A percentile compares a stretch with the other conserved stretches of the same genome.
Evolutionary conservation across 345 rosid species (phyloP).

Genomic region (Gossypium raimondii): DNA sequence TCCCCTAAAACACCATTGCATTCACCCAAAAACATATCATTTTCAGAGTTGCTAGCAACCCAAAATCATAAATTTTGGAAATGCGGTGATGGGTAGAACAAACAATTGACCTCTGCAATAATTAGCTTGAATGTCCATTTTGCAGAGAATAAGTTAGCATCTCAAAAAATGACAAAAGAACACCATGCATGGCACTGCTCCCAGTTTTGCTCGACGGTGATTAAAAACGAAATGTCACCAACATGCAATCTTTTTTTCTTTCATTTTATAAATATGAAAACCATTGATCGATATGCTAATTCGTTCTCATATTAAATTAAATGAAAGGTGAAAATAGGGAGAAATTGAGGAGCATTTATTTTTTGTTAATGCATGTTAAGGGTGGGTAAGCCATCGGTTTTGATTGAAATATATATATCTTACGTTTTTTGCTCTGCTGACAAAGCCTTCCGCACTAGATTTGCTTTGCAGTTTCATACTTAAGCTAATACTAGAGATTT

Average conservation of each 20-base stretch:
- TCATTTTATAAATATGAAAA: too few relatives aligned
- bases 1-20: background rate
- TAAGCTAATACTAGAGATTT: too few relatives aligned
- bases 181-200: background rate
- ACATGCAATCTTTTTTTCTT: too few relatives aligned
- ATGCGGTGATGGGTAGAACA: background rate
- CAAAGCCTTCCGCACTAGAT: background rate
- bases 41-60: background rate
- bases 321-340: background rate
- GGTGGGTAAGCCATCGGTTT: background rate
- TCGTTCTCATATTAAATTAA: background rate
- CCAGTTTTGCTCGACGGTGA: background rate
- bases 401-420: background rate
- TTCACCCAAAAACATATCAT: background rate
- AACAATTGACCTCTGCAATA: background rate
- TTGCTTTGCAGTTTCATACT: background rate
- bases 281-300: background rate
- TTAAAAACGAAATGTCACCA: background rate
- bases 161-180: background rate
- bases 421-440: background rate
- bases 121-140: conserved; percentile 12
- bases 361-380: background rate
- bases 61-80: background rate
- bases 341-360: background rate
- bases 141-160: background rate